Evolutionary conservation across 1,284 basidiomycete species (phyloP).

Genomic region (Rhodotorula sp.): DNA sequence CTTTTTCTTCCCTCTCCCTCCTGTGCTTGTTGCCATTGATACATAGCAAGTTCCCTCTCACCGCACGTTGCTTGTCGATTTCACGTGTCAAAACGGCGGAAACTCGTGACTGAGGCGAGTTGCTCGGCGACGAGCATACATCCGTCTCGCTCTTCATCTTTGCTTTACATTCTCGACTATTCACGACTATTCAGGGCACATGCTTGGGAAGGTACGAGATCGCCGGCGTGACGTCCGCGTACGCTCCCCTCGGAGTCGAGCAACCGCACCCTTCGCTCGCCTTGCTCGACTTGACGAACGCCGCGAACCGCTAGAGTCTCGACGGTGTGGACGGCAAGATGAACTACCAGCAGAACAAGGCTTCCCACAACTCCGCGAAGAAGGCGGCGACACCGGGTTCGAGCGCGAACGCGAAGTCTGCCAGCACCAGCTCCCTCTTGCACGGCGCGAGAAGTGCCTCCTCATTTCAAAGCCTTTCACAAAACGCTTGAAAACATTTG

Average conservation of each 20-base stretch:
- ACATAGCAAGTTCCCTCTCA: too few relatives aligned
- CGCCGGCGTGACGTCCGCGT: neutral
- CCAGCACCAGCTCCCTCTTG: too few relatives aligned
- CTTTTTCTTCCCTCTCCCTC: neutral
- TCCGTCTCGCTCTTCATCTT: neutral
- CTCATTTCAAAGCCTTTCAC: too few relatives aligned
- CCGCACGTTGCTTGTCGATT: neutral
- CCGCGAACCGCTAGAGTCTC: neutral
- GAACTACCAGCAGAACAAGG: neutral
- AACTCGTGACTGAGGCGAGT: neutral
- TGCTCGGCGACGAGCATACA: neutral
- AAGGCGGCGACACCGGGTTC: neutral
- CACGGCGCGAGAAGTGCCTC: too few relatives aligned
- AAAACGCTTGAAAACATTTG: too few relatives aligned
- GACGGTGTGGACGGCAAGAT: neutral
- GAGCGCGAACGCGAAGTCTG: neutral
- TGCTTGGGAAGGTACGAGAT: neutral
- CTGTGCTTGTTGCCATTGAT: too few relatives aligned
- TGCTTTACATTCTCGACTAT: neutral
- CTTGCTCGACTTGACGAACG: neutral
- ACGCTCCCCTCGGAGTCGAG: neutral
- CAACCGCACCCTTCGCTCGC: conserved; percentile 2
- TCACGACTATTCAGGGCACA: neutral
- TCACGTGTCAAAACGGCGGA: neutral
- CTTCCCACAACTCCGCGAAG: too few relatives aligned